phyloP scores from a whole-genome alignment of 2,329 filamentous ascomycete species.

The Aspergillus calidoustus region DNA sequence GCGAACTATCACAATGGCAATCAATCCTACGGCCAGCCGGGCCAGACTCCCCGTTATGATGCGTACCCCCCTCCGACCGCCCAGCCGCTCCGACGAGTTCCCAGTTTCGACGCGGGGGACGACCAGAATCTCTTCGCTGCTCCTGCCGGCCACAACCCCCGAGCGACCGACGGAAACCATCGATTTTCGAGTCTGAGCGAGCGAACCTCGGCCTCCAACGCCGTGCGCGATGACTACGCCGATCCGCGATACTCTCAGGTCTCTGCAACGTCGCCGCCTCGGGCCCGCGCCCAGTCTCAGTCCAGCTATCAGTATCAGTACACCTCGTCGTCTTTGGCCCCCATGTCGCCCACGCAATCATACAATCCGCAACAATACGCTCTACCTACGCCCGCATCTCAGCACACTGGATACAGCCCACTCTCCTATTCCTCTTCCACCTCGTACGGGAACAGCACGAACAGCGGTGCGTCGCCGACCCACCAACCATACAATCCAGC shows the following conservation, averaged over 20 bases:
- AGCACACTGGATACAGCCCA: slow-evolving; percentile 70
- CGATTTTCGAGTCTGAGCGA: slow-evolving; percentile 45
- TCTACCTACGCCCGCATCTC: slow-evolving; percentile 50
- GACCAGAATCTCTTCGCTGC: slow-evolving; percentile 61
- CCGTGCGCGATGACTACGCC: slow-evolving; percentile 35
- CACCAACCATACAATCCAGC: slow-evolving; percentile 57
- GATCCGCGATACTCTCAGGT: slow-evolving; percentile 43
- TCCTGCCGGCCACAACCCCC: slow-evolving; percentile 30
- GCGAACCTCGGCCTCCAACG: slow-evolving; percentile 35
- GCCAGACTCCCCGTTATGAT: slow-evolving; percentile 45
- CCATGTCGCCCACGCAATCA: slow-evolving; percentile 52
- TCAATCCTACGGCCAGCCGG: slow-evolving; percentile 46
- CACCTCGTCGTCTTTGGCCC: slow-evolving; percentile 36
- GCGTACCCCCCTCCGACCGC: slow-evolving; percentile 47
- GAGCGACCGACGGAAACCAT: slow-evolving; percentile 41
- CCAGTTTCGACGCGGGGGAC: slow-evolving; percentile 78
- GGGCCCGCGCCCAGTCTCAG: slow-evolving; percentile 49
- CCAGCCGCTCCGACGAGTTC: slow-evolving; percentile 57
- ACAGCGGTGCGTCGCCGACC: slow-evolving; percentile 22
- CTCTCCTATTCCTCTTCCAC: slow-evolving; percentile 57
- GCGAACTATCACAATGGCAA: slow-evolving; percentile 61
- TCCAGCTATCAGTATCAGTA: slow-evolving; percentile 56
- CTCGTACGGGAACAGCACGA: slow-evolving; percentile 28
- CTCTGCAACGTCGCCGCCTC: slow-evolving; percentile 38
- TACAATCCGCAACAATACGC: slow-evolving; percentile 70